Conservation (phyloP, 176 grass and related monocot genomes). For the Saccharum spontaneum region DNA sequence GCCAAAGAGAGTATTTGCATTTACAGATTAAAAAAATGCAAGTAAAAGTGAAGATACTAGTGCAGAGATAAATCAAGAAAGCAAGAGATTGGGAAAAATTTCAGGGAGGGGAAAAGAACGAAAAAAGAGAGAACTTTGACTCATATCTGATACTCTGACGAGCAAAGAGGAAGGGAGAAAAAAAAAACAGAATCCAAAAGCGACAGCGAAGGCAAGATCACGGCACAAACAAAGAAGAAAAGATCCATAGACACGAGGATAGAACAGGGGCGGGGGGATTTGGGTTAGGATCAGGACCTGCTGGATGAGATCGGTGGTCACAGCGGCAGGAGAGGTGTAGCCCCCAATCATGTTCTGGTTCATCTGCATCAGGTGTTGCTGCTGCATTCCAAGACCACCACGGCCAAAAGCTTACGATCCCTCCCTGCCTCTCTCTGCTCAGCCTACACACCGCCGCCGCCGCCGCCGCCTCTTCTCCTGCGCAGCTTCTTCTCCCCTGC, state of each 20-base stretch:
- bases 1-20: not conserved
- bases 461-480: slow-evolving; percentile 21
- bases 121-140: not conserved
- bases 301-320: slow-evolving; percentile 94
- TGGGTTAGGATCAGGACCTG: slow-evolving; percentile 56
- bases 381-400: slow-evolving; percentile 55
- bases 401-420: slow-evolving; percentile 27
- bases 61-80: too few relatives aligned
- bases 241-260: not conserved
- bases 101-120: not conserved
- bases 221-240: not conserved
- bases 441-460: slow-evolving; percentile 31
- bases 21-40: not conserved
- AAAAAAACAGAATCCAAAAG: not conserved
- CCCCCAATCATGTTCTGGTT: slow-evolving; percentile 94
- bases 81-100: not conserved
- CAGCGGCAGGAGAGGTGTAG: slow-evolving; percentile 67
- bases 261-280: not conserved
- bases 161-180: not conserved
- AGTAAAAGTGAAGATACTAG: not conserved
- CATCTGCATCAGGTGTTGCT: slow-evolving; percentile 97
- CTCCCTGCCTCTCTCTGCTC: not conserved
- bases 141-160: not conserved
- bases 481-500: slow-evolving; percentile 18
- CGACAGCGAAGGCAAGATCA: not conserved